Base-by-base conservation (phyloP, 768 basidiomycete genomes). In the Mycena rosella region DNA sequence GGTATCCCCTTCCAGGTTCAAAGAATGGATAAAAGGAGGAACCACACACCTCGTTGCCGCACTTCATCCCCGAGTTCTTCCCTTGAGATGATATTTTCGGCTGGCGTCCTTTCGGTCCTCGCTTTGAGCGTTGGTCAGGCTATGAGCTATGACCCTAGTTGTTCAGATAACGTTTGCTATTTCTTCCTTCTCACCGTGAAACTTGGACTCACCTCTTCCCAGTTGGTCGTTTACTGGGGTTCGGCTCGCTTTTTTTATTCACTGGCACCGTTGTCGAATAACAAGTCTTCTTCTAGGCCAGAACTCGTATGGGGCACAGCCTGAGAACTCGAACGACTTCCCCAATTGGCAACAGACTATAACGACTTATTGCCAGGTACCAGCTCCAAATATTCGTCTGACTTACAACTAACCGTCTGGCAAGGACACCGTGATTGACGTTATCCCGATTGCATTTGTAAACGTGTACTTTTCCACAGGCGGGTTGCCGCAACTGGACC, bases 301-400 rank as follows among this genome's bases (percentile, higher is more conserved):
- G 73, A 87, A 90, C 73, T 88, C 80, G n/a, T n/a, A n/a, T n/a
- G n/a, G n/a, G n/a, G n/a, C n/a, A n/a, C n/a, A n/a, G n/a, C n/a
- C n/a, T n/a, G n/a, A n/a, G n/a, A n/a, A n/a, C n/a, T n/a, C n/a
- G n/a, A n/a, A n/a, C n/a, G n/a, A n/a, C n/a, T n/a, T n/a, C 14
- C 82, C 81, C 7, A 82, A 83, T 63, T 88, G 81, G 80, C 88
- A 90, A 76, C 79, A 87, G 76, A 75, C 75, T 1, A 74, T 90
- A 38, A 76, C 83, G 0, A 77, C 77, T 20, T 89, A 88, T 72
- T 90, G 88, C 69, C 84, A 34, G 32, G 32, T 34, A 34, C 32
- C 32, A 34, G 13, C 32, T 34, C 32, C 6, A 34, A 34, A 34
- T 34, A 34, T 34, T 34, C 32, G 32, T 34, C 32, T 34, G 32